Evolutionary conservation across 2,329 filamentous ascomycete species (phyloP).

Genomic region (Colletotrichum sp.): DNA sequence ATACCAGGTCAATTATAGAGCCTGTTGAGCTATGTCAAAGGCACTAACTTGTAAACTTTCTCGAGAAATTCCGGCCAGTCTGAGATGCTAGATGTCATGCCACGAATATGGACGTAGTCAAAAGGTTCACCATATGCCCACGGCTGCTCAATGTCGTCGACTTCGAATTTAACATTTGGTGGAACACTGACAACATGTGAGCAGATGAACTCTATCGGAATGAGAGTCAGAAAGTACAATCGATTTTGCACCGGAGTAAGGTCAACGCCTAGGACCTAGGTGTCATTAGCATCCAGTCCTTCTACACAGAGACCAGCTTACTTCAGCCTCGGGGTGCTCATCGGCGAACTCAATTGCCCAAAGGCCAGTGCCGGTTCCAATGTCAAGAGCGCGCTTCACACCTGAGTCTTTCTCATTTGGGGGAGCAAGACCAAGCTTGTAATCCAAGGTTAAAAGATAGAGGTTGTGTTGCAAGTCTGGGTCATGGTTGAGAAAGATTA

Average conservation of each 20-base stretch:
- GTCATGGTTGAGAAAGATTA: neutral
- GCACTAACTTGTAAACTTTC: conserved; percentile 20
- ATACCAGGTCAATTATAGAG: neutral
- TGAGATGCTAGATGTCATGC: conserved; percentile 32
- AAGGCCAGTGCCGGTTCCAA: conserved; percentile 7
- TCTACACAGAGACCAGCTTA: neutral
- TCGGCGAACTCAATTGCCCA: conserved; percentile 23
- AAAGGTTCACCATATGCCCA: conserved; percentile 24
- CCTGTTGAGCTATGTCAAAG: neutral
- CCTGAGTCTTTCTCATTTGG: neutral
- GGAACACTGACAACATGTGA: conserved; percentile 23
- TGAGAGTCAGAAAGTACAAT: conserved; percentile 19
- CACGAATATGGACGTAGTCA: conserved; percentile 38
- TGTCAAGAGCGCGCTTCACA: conserved; percentile 22
- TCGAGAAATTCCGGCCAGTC: conserved; percentile 24
- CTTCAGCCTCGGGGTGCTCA: conserved; percentile 27
- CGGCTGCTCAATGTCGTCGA: conserved; percentile 26
- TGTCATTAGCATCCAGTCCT: neutral
- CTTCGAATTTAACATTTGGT: conserved; percentile 25
- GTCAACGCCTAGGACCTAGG: conserved; percentile 31
- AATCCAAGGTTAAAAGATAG: conserved; percentile 32
- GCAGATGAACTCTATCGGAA: neutral
- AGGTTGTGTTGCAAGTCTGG: conserved; percentile 41
- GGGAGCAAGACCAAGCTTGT: conserved; percentile 32
- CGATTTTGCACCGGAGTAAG: conserved; percentile 35